Evolutionary conservation across 495 filamentous ascomycete genomes (phyloP).

Genomic region (Viridothelium virens): DNA sequence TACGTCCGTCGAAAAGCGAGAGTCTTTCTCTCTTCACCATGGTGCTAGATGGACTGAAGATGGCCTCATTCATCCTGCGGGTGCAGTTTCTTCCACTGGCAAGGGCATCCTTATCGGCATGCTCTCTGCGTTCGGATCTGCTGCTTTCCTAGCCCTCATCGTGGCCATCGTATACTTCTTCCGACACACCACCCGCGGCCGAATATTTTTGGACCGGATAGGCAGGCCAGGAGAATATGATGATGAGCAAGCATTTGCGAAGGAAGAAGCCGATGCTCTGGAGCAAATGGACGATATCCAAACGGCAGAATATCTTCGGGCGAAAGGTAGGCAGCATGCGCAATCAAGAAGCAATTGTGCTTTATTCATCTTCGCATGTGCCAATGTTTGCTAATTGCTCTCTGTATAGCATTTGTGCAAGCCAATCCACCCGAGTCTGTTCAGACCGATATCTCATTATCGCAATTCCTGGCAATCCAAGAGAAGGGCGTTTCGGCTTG

Average conservation of each 20-base stretch:
- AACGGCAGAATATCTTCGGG: constrained; percentile 80
- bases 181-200: constrained; percentile 75
- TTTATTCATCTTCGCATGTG: not conserved
- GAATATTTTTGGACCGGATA: constrained; percentile 90
- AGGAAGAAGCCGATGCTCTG: constrained; percentile 90
- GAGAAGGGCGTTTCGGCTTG: constrained; percentile 98
- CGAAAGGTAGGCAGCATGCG: constrained; percentile 68
- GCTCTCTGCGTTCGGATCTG: constrained; percentile 92
- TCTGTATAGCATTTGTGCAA: constrained; percentile 71
- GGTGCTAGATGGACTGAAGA: not conserved
- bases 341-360: not conserved
- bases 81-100: constrained; percentile 43
- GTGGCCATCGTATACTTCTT: constrained; percentile 90
- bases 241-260: constrained; percentile 85
- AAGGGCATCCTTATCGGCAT: constrained; percentile 91
- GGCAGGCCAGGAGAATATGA: constrained; percentile 93
- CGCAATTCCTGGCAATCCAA: constrained; percentile 95
- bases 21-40: not conserved
- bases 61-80: not conserved
- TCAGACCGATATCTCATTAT: constrained; percentile 93
- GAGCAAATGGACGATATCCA: constrained; percentile 93
- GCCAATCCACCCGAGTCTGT: constrained; percentile 91
- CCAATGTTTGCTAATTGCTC: constrained; percentile 16
- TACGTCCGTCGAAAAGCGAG: not conserved
- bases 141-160: constrained; percentile 69